Conservation (phyloP, 139 green algal genomes). For the Picochlorum sp. region DNA sequence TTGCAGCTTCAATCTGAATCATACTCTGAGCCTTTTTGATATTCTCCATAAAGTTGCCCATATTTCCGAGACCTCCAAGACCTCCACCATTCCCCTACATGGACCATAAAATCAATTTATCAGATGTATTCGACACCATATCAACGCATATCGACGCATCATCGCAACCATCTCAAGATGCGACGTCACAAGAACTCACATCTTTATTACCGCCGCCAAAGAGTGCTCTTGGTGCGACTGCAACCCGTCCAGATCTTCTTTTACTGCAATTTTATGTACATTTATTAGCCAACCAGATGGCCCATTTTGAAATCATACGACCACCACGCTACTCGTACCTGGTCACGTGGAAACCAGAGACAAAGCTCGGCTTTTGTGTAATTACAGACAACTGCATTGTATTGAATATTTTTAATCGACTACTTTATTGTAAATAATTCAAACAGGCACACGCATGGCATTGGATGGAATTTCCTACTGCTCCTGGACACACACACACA, state of each 20-base stretch:
- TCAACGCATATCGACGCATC: not conserved
- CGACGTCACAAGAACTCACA: not conserved
- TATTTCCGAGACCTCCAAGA: constrained; percentile 60
- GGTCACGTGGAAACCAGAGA: too few relatives aligned
- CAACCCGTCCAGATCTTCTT: not conserved
- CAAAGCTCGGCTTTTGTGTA: too few relatives aligned
- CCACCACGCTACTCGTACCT: too few relatives aligned
- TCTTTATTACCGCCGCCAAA: constrained; percentile 43
- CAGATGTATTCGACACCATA: not conserved
- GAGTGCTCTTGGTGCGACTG: constrained; percentile 19
- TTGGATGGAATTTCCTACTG: too few relatives aligned
- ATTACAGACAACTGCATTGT: too few relatives aligned
- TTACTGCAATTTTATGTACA: not conserved
- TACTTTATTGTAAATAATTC: constrained; percentile 2
- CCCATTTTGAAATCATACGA: too few relatives aligned
- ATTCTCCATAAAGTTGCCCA: constrained; percentile 82
- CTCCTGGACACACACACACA: too few relatives aligned
- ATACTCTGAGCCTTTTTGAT: constrained; percentile 89
- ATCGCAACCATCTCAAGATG: not conserved
- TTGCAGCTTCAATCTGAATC: constrained; percentile 83
- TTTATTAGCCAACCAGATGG: not conserved
- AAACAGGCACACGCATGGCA: too few relatives aligned
- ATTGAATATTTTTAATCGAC: too few relatives aligned
- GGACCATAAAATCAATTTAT: not conserved
- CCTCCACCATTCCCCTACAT: constrained; percentile 33